Conservation (phyloP, 2,329 filamentous ascomycete genomes). For the Diaporthe longicolla region DNA sequence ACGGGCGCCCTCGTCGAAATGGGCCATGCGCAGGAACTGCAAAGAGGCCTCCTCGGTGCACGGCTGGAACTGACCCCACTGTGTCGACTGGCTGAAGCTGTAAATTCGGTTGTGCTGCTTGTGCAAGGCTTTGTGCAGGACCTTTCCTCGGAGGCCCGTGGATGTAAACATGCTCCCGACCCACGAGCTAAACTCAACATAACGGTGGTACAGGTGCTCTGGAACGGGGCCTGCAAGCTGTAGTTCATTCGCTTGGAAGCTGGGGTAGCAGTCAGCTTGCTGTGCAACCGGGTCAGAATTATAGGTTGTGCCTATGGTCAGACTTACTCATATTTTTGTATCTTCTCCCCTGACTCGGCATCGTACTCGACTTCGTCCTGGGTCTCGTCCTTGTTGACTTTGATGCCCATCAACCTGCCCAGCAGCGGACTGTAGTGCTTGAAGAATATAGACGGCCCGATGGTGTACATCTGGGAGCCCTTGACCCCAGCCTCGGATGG, state of each 20-base stretch:
- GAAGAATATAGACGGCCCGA: conserved; percentile 82
- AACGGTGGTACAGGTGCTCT: conserved; percentile 86
- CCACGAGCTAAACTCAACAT: conserved; percentile 92
- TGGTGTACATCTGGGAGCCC: conserved; percentile 80
- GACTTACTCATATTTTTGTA: conserved; percentile 82
- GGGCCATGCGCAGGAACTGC: conserved; percentile 87
- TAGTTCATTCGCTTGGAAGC: conserved; percentile 94
- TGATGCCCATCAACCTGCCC: conserved; percentile 82
- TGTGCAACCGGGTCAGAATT: conserved; percentile 3
- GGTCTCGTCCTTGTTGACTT: conserved; percentile 72
- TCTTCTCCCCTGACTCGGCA: conserved; percentile 60
- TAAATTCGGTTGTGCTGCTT: conserved; percentile 93
- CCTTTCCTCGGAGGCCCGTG: conserved; percentile 80
- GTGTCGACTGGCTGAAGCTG: conserved; percentile 84
- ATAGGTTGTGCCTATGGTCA: neutral
- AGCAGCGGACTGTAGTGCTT: conserved; percentile 93
- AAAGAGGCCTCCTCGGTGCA: conserved; percentile 80
- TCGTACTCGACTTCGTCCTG: conserved; percentile 55
- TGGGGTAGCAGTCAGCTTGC: conserved; percentile 52
- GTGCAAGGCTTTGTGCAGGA: conserved; percentile 88
- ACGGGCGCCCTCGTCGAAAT: conserved; percentile 87
- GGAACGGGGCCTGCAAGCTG: conserved; percentile 90
- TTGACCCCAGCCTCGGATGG: conserved; percentile 73
- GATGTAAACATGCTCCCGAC: conserved; percentile 90
- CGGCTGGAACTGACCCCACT: conserved; percentile 76